Evolutionary conservation across 1,139 yeast species (phyloP).

Genomic region (Zygoascus meyerae): DNA sequence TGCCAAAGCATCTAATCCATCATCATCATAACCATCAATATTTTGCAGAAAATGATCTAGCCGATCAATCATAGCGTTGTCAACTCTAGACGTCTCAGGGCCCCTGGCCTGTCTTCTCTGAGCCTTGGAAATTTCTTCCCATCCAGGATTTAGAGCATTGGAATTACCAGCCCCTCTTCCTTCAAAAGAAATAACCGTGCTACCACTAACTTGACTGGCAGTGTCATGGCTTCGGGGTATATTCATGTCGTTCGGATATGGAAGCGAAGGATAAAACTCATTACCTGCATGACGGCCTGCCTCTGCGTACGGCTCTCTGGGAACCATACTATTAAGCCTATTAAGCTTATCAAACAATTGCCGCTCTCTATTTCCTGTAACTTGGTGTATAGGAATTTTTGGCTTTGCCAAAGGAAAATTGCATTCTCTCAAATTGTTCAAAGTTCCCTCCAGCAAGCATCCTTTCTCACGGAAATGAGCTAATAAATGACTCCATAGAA

Average conservation of each 20-base stretch:
- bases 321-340: too few species aligned
- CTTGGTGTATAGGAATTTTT: constrained; percentile 14
- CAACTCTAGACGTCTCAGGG: background rate
- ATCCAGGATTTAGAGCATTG: background rate
- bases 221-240: background rate
- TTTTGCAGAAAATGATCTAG: constrained; percentile 4
- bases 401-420: constrained; percentile 44
- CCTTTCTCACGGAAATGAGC: constrained; percentile 79
- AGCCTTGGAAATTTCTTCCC: constrained; percentile 5
- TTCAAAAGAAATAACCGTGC: background rate
- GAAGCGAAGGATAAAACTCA: constrained; percentile 1
- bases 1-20: constrained; percentile 22
- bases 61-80: constrained; percentile 9
- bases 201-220: background rate
- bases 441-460: constrained; percentile 86
- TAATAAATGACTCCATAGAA: constrained; percentile 74
- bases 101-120: background rate
- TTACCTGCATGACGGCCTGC: constrained; percentile 1
- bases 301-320: background rate
- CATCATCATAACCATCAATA: constrained; percentile 26
- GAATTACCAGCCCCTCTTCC: background rate
- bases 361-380: too few species aligned
- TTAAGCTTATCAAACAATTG: too few species aligned
- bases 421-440: constrained; percentile 71
- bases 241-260: background rate